These are phyloP conservation scores for Zygoascus sp. DNA, from an alignment of 1,139 yeast species.

Conservation along the genomic window DNA sequence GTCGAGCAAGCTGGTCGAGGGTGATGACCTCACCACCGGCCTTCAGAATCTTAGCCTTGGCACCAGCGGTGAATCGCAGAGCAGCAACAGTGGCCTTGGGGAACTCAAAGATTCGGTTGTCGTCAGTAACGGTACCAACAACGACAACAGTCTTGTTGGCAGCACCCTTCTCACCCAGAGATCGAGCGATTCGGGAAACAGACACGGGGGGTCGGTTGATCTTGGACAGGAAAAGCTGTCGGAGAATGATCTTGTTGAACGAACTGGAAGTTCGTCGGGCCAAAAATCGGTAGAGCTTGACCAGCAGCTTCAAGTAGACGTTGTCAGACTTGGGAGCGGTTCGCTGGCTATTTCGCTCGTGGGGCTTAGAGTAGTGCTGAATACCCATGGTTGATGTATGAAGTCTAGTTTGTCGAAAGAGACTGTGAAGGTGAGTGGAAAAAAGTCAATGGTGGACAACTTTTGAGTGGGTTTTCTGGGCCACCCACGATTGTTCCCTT, in stretches of 20 bases:
- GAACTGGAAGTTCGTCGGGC: conserved; percentile 98
- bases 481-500: background rate
- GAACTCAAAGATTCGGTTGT: conserved; percentile 86
- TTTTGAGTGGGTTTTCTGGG: conserved; percentile 10
- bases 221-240: conserved; percentile 94
- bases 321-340: conserved; percentile 99
- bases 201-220: conserved; percentile 99
- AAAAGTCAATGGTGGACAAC: conserved; percentile 9
- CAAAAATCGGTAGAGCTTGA: conserved; percentile 96
- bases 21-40: conserved; percentile 99
- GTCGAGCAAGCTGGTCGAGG: conserved; percentile 96
- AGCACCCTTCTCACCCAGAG: conserved; percentile 79
- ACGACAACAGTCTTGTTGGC: conserved; percentile 91
- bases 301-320: conserved; percentile 96
- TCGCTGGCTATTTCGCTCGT: conserved; percentile 94
- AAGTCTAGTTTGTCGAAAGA: background rate
- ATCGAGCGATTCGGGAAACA: conserved; percentile 83
- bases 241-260: conserved; percentile 97
- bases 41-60: conserved; percentile 94
- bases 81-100: conserved; percentile 99
- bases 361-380: conserved; percentile 96
- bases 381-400: conserved; percentile 67
- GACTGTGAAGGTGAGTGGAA: conserved; percentile 12
- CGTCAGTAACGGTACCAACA: conserved; percentile 99
- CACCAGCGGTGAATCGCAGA: conserved; percentile 98